Evolutionary conservation across 164 flowering plant species (phyloP).

Genomic region (Santalum album): DNA sequence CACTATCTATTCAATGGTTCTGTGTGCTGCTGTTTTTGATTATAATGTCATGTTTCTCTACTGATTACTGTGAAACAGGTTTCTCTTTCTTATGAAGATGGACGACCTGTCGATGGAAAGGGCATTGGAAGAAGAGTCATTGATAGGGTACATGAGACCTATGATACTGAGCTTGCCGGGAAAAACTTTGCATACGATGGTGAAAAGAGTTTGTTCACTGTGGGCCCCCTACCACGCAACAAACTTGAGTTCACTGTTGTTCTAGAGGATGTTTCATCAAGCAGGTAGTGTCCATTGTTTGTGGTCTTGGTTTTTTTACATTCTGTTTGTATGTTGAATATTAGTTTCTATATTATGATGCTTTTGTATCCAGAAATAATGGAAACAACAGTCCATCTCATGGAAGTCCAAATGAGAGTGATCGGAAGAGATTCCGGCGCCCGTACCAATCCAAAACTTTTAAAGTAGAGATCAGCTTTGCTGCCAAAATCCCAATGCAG

Average conservation of each 20-base stretch:
- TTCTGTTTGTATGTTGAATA: no score
- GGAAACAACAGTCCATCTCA: slow-evolving; percentile 22
- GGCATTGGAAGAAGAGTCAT: slow-evolving; percentile 77
- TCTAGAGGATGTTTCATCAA: slow-evolving; percentile 58
- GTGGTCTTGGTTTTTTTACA: no score
- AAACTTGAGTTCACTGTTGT: slow-evolving; percentile 78
- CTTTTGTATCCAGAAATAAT: slow-evolving; percentile 20
- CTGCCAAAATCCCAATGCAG: slow-evolving; percentile 85
- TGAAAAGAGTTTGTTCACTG: slow-evolving; percentile 77
- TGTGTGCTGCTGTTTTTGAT: not conserved
- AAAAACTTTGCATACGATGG: slow-evolving; percentile 93
- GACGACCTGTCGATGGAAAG: slow-evolving; percentile 76
- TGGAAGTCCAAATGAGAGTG: slow-evolving; percentile 52
- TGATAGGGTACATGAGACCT: slow-evolving; percentile 68
- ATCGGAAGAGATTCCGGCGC: slow-evolving; percentile 54
- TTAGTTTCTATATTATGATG: no score
- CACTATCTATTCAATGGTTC: not conserved
- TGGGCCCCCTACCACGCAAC: slow-evolving; percentile 75
- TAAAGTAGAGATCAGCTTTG: slow-evolving; percentile 75
- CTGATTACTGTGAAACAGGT: slow-evolving; percentile 59
- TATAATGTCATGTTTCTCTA: not conserved
- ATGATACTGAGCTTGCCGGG: slow-evolving; percentile 50
- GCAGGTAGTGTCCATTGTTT: slow-evolving; percentile 26
- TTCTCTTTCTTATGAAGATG: slow-evolving; percentile 69
- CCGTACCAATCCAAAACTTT: slow-evolving; percentile 59